Evolutionary conservation across 148 eudicot genomes (phyloP), one percentile per base, ranked within the genome.

Genomic region (Vaccinium myrtillus): DNA sequence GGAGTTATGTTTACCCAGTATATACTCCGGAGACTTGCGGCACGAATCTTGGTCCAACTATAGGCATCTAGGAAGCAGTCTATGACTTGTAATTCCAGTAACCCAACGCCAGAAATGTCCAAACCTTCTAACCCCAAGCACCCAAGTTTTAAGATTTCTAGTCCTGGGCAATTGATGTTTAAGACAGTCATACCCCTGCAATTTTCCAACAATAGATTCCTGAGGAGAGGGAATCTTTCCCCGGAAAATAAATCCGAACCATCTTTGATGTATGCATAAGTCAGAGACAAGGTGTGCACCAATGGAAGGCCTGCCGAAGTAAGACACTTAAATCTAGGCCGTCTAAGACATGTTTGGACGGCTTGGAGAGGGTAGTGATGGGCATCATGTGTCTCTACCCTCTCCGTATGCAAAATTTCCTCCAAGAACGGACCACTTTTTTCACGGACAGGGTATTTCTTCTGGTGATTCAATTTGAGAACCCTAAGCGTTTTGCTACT

Each of bases 1-100:
- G 88, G 81, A 13, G 89, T 70, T 1, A 82, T 82, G 86, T 91
- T 92, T 23, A 86, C 83, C 95, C 94, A 93, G 59, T 43, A 1
- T 27, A 93, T 58, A 9, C 16, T 79, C 23, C 55, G 23, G 5
- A 93, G 86, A 3, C 74, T 81, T 1, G 94, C 93, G 11, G 93
- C 93, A 39, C 79, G 86, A 50, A 93, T 88, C 76, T 70, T 86
- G 36, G 90, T 89, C 83, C 71, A 73, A 81, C 86, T 88, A 21
- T 50, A 2, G 2, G 79, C 81, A 77, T 83, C 85, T 49, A 6
- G 30, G 49, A 91, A 93, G 56, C 93, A 90, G n/a, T 85, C 82
- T 7, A 54, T 73, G n/a, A 93, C 85, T 13, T 67, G 78, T 61
- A 93, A 39, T 56, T 81, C 87, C 25, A 93, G 27, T n/a, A 63